Conservation (phyloP, 2,329 filamentous ascomycete genomes). For the Alternaria longipes region DNA sequence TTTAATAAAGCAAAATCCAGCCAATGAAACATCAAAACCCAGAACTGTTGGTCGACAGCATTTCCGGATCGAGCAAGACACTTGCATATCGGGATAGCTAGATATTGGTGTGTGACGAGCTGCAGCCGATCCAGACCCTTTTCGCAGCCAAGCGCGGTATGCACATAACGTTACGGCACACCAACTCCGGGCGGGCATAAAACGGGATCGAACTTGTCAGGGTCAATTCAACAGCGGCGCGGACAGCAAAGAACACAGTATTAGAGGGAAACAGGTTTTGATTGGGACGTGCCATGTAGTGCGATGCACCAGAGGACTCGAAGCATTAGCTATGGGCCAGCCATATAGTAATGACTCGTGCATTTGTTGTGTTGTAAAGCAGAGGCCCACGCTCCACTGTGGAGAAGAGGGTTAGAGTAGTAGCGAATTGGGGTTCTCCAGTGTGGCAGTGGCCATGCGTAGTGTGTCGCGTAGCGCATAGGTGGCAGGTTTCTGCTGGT, state of each 20-base stretch:
- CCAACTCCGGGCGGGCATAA: slow-evolving; percentile 13
- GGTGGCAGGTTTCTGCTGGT: slow-evolving; percentile 21
- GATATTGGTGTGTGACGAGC: slow-evolving; percentile 45
- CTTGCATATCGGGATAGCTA: slow-evolving; percentile 28
- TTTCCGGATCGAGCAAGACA: slow-evolving; percentile 26
- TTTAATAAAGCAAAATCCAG: slow-evolving; percentile 16
- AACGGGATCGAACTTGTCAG: slow-evolving; percentile 20
- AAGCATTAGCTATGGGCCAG: neutral
- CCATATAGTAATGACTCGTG: slow-evolving; percentile 13
- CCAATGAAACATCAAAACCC: slow-evolving; percentile 32
- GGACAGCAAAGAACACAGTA: neutral
- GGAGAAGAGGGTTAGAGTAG: slow-evolving; percentile 23
- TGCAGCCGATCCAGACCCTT: slow-evolving; percentile 36
- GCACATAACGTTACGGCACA: slow-evolving; percentile 24
- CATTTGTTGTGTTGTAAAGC: slow-evolving; percentile 16
- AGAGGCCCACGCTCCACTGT: slow-evolving; percentile 32
- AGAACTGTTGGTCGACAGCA: slow-evolving; percentile 16
- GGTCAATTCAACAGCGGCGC: neutral
- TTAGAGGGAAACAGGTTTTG: neutral
- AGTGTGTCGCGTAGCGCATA: slow-evolving; percentile 1
- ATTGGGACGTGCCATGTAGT: neutral
- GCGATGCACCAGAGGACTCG: neutral
- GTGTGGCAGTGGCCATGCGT: slow-evolving; percentile 14
- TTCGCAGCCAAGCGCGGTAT: slow-evolving; percentile 34
- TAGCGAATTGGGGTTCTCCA: slow-evolving; percentile 34